phyloP scores from a whole-genome alignment of 805 yeast species.

The Candida vartiovaarae region DNA sequence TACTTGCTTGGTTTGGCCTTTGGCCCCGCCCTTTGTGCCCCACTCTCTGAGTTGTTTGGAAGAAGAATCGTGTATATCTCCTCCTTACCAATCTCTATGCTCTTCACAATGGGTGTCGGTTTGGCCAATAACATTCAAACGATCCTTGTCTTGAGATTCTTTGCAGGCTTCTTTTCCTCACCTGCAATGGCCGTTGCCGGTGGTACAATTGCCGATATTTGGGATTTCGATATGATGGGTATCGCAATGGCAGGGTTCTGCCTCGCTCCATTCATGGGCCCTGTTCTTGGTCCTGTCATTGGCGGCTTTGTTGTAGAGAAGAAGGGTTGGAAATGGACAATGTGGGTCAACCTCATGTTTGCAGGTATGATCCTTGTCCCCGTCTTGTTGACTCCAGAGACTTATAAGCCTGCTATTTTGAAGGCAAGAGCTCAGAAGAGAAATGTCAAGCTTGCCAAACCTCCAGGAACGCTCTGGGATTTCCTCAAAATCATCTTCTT shows the following conservation, averaged over 20 bases:
- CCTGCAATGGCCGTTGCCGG: slow-evolving; percentile 83
- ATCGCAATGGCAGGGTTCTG: slow-evolving; percentile 76
- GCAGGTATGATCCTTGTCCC: slow-evolving; percentile 47
- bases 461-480: slow-evolving; percentile 27
- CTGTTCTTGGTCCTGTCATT: slow-evolving; percentile 68
- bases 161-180: slow-evolving; percentile 69
- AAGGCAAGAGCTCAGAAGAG: slow-evolving; percentile 53
- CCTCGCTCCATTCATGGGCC: slow-evolving; percentile 75
- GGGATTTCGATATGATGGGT: slow-evolving; percentile 59
- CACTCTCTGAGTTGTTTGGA: slow-evolving; percentile 64
- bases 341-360: slow-evolving; percentile 67
- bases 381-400: slow-evolving; percentile 49
- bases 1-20: slow-evolving; percentile 64
- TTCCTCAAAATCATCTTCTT: slow-evolving; percentile 40
- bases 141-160: slow-evolving; percentile 62
- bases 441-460: slow-evolving; percentile 40
- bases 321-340: slow-evolving; percentile 64
- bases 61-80: slow-evolving; percentile 52
- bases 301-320: slow-evolving; percentile 60
- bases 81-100: slow-evolving; percentile 60
- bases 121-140: slow-evolving; percentile 52
- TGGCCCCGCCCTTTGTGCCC: slow-evolving; percentile 68
- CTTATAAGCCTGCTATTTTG: slow-evolving; percentile 64
- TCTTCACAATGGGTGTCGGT: slow-evolving; percentile 71
- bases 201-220: slow-evolving; percentile 76